Conservation (phyloP, 495 filamentous ascomycete genomes). For the Durotheca rogersii region DNA sequence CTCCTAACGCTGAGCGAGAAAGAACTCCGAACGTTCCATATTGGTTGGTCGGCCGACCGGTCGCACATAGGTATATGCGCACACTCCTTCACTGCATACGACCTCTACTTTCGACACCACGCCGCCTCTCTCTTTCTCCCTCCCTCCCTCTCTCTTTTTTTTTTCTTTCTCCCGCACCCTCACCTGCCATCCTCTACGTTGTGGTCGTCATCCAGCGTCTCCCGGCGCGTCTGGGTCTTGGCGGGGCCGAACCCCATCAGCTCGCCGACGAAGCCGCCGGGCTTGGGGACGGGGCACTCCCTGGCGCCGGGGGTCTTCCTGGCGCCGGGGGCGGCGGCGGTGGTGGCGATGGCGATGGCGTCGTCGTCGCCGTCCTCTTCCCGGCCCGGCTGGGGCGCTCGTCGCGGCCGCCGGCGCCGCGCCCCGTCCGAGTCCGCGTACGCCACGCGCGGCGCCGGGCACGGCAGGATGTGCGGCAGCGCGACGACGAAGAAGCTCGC, state of each 20-base stretch:
- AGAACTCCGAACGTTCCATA: no score
- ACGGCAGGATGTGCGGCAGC: conserved; percentile 89
- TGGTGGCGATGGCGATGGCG: conserved; percentile 6
- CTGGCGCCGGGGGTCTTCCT: conserved; percentile 42
- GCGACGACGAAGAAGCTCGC: conserved; percentile 88
- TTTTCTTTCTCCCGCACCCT: no score
- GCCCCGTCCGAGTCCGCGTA: conserved; percentile 66
- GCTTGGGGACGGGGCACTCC: conserved; percentile 85
- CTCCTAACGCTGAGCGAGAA: no score
- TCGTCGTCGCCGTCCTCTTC: conserved; percentile 16
- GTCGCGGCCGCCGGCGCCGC: conserved; percentile 43
- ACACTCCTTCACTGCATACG: no score
- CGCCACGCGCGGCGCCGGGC: conserved; percentile 76
- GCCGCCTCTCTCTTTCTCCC: no score
- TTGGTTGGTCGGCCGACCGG: no score
- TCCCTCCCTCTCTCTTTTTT: no score
- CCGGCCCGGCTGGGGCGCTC: conserved; percentile 18
- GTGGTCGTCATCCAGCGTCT: conserved; percentile 5
- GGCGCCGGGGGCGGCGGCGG: conserved; percentile 36
- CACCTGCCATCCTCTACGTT: conserved; percentile 10
- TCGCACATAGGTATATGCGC: no score
- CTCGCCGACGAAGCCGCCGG: conserved; percentile 69
- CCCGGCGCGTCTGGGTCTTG: conserved; percentile 11
- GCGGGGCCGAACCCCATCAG: conserved; percentile 64
- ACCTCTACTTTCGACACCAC: no score